Conservation (phyloP, 2,329 filamentous ascomycete genomes). For the Chaetomiaceae sp. region DNA sequence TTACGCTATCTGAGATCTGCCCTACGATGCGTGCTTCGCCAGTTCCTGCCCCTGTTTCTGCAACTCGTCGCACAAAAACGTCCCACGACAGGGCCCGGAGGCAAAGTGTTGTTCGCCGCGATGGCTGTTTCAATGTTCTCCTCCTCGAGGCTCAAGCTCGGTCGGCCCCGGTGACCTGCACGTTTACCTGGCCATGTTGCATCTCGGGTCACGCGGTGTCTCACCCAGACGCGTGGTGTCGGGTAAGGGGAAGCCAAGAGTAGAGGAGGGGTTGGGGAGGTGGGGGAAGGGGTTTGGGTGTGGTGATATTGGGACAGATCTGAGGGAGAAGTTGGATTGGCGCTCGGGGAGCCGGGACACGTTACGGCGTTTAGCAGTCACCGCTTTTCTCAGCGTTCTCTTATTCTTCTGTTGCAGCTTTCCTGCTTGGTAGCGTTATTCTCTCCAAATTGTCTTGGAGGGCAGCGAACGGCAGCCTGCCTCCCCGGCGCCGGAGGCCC, state of each 20-base stretch:
- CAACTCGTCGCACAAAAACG: constrained; percentile 11
- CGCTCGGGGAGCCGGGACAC: too few relatives aligned
- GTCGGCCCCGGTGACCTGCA: not conserved
- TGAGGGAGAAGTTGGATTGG: too few relatives aligned
- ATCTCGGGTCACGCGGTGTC: not conserved
- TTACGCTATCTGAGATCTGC: too few relatives aligned
- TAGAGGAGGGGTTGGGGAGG: too few relatives aligned
- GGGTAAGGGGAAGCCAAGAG: not conserved
- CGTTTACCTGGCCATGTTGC: not conserved
- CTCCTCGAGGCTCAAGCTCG: not conserved
- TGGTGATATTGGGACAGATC: too few relatives aligned
- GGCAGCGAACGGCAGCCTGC: constrained; percentile 8
- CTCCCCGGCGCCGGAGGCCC: not conserved
- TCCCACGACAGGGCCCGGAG: constrained; percentile 9
- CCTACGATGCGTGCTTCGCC: too few relatives aligned
- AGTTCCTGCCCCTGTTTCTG: too few relatives aligned
- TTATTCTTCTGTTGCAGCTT: too few relatives aligned
- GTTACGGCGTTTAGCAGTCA: too few relatives aligned
- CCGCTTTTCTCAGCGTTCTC: too few relatives aligned
- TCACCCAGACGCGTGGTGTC: not conserved
- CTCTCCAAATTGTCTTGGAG: constrained; percentile 1
- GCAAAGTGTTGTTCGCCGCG: constrained; percentile 12
- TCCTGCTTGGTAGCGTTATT: not conserved
- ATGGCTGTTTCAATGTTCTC: constrained; percentile 11
- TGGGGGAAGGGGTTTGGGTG: too few relatives aligned